Evolutionary conservation across 192 early-diverging fungal species (phyloP).

Genomic region (Coemansia biformis): DNA sequence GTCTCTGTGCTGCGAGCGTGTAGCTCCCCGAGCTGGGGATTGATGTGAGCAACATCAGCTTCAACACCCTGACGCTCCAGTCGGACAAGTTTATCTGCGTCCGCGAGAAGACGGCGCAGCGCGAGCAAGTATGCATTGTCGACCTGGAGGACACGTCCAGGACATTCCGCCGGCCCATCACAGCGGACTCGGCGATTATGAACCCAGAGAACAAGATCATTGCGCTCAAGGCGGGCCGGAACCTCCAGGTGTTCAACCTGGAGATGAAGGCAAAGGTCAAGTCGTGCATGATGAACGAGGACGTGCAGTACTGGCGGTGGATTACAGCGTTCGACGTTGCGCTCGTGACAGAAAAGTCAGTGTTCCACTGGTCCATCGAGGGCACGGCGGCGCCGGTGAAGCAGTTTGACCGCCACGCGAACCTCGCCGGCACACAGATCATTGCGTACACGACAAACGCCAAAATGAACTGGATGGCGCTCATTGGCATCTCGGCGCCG

Average conservation of each 20-base stretch:
- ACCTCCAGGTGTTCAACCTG: constrained; percentile 97
- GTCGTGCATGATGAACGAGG: constrained; percentile 84
- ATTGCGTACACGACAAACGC: constrained; percentile 91
- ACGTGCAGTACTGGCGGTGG: constrained; percentile 95
- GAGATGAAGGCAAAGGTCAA: constrained; percentile 95
- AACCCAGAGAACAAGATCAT: constrained; percentile 90
- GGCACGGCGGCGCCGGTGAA: constrained; percentile 78
- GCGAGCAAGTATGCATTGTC: constrained; percentile 90
- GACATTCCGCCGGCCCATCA: constrained; percentile 84
- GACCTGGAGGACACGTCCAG: constrained; percentile 84
- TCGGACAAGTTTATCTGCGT: constrained; percentile 98
- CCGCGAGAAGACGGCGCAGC: constrained; percentile 80
- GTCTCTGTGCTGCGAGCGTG: neutral
- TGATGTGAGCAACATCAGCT: constrained; percentile 88
- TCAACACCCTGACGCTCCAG: constrained; percentile 96
- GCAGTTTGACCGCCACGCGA: constrained; percentile 89
- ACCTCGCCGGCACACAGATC: constrained; percentile 81
- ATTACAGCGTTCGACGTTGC: constrained; percentile 79
- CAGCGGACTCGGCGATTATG: constrained; percentile 98
- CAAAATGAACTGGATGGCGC: constrained; percentile 90
- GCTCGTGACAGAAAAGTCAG: constrained; percentile 78
- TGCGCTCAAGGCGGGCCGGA: constrained; percentile 88
- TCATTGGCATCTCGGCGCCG: constrained; percentile 90
- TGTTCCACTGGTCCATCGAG: constrained; percentile 98
- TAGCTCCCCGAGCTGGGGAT: constrained; percentile 89